These are phyloP conservation scores for Penicillium psychrofluorescens DNA, from an alignment of 495 filamentous ascomycete genomes.

Conservation along the genomic window DNA sequence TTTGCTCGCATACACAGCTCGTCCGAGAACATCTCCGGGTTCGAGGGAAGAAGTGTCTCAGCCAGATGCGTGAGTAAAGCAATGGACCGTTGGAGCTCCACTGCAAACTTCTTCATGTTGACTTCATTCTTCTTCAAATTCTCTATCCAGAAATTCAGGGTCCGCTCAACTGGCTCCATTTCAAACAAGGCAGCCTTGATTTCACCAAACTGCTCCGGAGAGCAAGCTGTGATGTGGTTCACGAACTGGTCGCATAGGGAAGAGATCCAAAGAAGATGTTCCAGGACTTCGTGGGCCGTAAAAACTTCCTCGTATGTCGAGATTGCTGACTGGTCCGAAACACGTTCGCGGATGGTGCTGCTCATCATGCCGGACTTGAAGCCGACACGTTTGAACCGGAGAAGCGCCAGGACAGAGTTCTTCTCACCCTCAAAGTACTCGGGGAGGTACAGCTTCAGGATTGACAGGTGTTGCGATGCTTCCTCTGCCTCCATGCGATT, in stretches of 20 bases:
- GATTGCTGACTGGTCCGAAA: conserved; percentile 47
- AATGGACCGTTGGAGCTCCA: conserved; percentile 71
- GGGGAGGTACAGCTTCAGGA: conserved; percentile 82
- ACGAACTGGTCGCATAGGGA: conserved; percentile 79
- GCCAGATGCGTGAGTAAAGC: conserved; percentile 79
- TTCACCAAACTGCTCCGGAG: conserved; percentile 64
- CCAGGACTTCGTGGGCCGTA: conserved; percentile 67
- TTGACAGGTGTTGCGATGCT: conserved; percentile 77
- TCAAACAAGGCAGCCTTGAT: conserved; percentile 78
- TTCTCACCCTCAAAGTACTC: conserved; percentile 73
- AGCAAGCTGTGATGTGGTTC: conserved; percentile 66
- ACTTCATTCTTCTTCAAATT: conserved; percentile 74
- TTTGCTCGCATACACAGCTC: conserved; percentile 64
- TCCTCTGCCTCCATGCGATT: conserved; percentile 84
- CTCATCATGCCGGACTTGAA: conserved; percentile 83
- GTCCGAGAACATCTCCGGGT: conserved; percentile 70
- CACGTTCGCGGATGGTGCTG: conserved; percentile 68
- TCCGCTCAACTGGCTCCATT: conserved; percentile 85
- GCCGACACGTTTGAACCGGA: conserved; percentile 79
- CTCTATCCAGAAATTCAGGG: conserved; percentile 85
- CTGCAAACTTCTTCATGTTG: conserved; percentile 72
- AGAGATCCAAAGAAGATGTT: conserved; percentile 79
- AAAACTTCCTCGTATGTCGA: conserved; percentile 68
- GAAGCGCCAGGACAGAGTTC: conserved; percentile 75
- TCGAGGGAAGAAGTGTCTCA: conserved; percentile 67